phyloP scores from a whole-genome alignment of 2,329 filamentous ascomycete genomes.

The Didymella arachidicola region DNA sequence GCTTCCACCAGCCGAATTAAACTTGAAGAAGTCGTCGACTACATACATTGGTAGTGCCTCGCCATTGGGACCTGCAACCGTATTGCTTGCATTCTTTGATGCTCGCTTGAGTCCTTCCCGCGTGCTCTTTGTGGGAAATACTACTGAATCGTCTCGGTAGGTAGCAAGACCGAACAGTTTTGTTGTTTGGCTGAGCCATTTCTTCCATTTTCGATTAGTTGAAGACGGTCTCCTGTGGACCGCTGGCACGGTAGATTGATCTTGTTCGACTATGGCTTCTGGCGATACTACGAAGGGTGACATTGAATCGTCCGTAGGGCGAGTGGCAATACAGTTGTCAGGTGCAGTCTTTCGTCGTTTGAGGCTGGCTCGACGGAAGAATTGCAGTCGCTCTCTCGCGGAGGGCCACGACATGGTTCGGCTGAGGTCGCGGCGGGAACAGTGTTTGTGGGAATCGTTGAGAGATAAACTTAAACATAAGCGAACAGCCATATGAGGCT shows the following conservation, averaged over 20 bases:
- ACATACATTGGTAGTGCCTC: slow-evolving; percentile 3
- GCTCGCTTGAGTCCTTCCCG: background rate
- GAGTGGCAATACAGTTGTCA: background rate
- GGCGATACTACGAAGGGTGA: background rate
- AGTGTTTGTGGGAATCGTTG: slow-evolving; percentile 1
- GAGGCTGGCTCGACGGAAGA: background rate
- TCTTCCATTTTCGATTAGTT: background rate
- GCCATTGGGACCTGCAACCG: slow-evolving; percentile 1
- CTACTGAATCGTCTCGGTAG: slow-evolving; percentile 6
- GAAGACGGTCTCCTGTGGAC: background rate
- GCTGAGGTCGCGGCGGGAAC: background rate
- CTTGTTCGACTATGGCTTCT: background rate
- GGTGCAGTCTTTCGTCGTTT: slow-evolving; percentile 1
- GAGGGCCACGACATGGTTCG: slow-evolving; percentile 6
- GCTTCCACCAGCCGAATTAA: slow-evolving; percentile 7
- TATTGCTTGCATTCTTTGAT: background rate
- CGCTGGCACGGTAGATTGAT: background rate
- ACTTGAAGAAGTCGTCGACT: slow-evolving; percentile 11
- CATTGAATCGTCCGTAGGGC: background rate
- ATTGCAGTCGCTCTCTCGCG: background rate
- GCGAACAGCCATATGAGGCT: background rate
- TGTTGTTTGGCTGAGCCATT: slow-evolving; percentile 6
- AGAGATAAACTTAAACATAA: slow-evolving; percentile 1
- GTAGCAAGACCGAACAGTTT: slow-evolving; percentile 4
- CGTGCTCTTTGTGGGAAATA: background rate